Evolutionary conservation across 345 rosid species (phyloP).

Genomic region (Salix koriyanagi): DNA sequence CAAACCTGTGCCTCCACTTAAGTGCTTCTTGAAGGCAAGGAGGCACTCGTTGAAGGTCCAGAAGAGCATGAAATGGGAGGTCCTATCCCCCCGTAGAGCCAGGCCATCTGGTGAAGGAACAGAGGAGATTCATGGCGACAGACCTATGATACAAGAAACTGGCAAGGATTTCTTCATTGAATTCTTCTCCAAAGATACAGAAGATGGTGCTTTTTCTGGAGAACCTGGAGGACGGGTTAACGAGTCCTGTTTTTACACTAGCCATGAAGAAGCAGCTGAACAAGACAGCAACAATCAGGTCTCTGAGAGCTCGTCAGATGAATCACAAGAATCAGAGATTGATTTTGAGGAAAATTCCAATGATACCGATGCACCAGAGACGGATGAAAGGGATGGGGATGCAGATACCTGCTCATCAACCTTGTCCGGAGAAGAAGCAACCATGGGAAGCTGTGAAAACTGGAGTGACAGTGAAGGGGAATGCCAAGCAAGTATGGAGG

Average conservation of each 20-base stretch:
- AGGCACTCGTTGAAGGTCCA: slow-evolving; percentile 59
- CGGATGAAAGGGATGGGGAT: slow-evolving; percentile 2
- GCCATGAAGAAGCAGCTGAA: slow-evolving; percentile 11
- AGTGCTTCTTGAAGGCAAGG: slow-evolving; percentile 60
- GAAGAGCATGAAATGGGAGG: slow-evolving; percentile 43
- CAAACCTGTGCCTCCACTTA: slow-evolving; percentile 63
- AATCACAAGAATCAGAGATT: slow-evolving; percentile 37
- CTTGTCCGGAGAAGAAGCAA: slow-evolving; percentile 16
- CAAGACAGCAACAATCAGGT: slow-evolving; percentile 19
- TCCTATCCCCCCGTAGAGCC: slow-evolving; percentile 22
- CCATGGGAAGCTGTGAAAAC: neutral
- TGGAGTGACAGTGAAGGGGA: slow-evolving; percentile 21
- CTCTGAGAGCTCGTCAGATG: slow-evolving; percentile 34
- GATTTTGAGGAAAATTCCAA: slow-evolving; percentile 23
- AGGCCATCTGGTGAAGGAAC: slow-evolving; percentile 9
- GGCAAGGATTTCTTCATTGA: slow-evolving; percentile 39
- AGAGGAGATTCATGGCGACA: slow-evolving; percentile 5
- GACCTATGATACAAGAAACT: slow-evolving; percentile 19
- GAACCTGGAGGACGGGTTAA: neutral
- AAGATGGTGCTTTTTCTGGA: slow-evolving; percentile 5
- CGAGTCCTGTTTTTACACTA: neutral
- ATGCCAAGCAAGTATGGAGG: slow-evolving; percentile 15
- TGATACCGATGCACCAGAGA: neutral
- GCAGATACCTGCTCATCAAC: slow-evolving; percentile 2
- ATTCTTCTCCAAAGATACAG: slow-evolving; percentile 35